Conservation (phyloP, 169 alveolate species). For the Ichthyophthirius multifiliis region DNA sequence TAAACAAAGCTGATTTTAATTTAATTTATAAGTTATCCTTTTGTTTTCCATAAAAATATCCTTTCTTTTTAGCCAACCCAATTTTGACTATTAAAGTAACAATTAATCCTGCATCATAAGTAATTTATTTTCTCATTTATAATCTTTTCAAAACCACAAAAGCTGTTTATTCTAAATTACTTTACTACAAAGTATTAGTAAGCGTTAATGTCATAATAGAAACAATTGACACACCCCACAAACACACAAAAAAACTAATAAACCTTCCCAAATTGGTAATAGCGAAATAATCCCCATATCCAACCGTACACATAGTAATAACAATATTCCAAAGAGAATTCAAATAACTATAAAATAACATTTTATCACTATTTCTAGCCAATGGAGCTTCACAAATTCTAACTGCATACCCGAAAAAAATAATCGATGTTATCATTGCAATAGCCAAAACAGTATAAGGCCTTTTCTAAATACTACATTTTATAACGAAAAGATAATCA, state of each 20-base stretch:
- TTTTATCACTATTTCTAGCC: neutral
- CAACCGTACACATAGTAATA: constrained; percentile 75
- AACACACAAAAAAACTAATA: constrained; percentile 60
- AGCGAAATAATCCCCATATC: constrained; percentile 81
- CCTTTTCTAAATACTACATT: constrained; percentile 51
- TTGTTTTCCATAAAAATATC: neutral
- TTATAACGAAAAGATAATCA: constrained; percentile 52
- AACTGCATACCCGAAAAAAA: constrained; percentile 54
- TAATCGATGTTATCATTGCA: constrained; percentile 40
- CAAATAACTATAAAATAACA: constrained; percentile 4
- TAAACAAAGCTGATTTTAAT: too few species aligned
- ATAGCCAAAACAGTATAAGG: constrained; percentile 42
- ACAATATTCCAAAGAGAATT: constrained; percentile 67
- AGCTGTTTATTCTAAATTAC: constrained; percentile 63
- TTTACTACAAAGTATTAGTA: constrained; percentile 55
- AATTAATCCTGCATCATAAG: constrained; percentile 65
- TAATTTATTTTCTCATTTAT: constrained; percentile 55
- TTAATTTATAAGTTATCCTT: too few species aligned
- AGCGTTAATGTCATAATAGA: constrained; percentile 76
- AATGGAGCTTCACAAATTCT: constrained; percentile 64
- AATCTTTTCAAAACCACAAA: constrained; percentile 67
- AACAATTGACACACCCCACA: constrained; percentile 75
- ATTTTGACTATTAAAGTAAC: constrained; percentile 24
- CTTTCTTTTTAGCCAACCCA: constrained; percentile 10
- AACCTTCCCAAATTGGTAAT: constrained; percentile 64